Conservation (phyloP, 345 rosid species). For the Leavenworthia alabamica region DNA sequence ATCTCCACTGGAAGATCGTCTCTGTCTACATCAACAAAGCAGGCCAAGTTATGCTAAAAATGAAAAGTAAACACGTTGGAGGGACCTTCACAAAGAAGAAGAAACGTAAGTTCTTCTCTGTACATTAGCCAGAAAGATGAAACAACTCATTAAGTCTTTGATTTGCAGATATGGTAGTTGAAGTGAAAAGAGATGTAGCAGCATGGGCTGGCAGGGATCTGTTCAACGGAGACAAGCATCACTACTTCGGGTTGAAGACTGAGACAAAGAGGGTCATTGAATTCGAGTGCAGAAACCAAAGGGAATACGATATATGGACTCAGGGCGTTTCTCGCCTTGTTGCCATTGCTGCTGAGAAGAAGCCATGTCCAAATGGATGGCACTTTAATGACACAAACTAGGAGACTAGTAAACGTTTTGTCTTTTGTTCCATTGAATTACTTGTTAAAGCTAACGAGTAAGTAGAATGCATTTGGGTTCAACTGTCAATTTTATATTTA, state of each 20-base stretch:
- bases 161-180: slow-evolving; percentile 58
- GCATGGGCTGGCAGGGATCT: slow-evolving; percentile 92
- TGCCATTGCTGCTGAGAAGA: slow-evolving; percentile 44
- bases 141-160: neutral
- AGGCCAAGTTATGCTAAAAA: slow-evolving; percentile 76
- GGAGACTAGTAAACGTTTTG: slow-evolving; percentile 2
- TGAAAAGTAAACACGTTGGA: slow-evolving; percentile 83
- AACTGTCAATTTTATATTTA: neutral
- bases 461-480: neutral
- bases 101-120: slow-evolving; percentile 27
- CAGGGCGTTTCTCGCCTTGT: slow-evolving; percentile 66
- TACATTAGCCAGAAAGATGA: neutral
- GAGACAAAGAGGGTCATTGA: slow-evolving; percentile 58
- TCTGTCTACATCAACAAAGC: slow-evolving; percentile 67
- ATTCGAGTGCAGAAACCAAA: slow-evolving; percentile 75
- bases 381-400: neutral
- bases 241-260: slow-evolving; percentile 77
- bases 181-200: slow-evolving; percentile 63
- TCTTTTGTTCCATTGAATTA: slow-evolving; percentile 1
- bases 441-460: slow-evolving; percentile 1
- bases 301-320: slow-evolving; percentile 79
- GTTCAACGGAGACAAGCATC: slow-evolving; percentile 59
- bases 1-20: slow-evolving; percentile 88
- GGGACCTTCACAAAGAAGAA: slow-evolving; percentile 83
- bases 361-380: slow-evolving; percentile 26